Conservation (phyloP, 768 basidiomycete species). For the Tulasnella sp. region DNA sequence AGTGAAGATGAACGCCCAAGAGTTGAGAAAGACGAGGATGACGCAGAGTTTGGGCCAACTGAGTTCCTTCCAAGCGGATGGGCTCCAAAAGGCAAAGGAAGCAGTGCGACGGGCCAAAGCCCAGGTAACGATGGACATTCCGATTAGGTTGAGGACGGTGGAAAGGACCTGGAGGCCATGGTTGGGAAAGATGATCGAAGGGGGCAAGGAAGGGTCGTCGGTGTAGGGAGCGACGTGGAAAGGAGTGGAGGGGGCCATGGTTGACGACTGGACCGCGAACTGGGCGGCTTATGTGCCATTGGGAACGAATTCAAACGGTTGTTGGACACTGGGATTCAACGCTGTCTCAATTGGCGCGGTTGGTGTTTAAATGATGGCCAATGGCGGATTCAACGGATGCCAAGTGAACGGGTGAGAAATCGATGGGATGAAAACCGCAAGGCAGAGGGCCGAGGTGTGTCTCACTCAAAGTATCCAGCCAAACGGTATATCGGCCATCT, state of each 20-base stretch:
- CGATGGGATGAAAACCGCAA: too few relatives aligned
- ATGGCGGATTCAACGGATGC: too few relatives aligned
- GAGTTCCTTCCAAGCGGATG: slow-evolving; percentile 20
- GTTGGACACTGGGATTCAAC: too few relatives aligned
- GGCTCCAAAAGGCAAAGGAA: slow-evolving; percentile 25
- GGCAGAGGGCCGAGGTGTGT: too few relatives aligned
- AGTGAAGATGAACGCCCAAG: slow-evolving; percentile 34
- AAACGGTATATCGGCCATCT: too few relatives aligned
- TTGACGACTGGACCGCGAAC: too few relatives aligned
- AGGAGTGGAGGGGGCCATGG: not conserved
- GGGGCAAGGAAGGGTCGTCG: not conserved
- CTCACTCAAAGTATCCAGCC: too few relatives aligned
- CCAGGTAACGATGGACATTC: slow-evolving; percentile 27
- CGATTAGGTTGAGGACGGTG: slow-evolving; percentile 9
- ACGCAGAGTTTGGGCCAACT: slow-evolving; percentile 33
- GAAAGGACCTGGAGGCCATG: not conserved
- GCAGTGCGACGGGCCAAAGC: slow-evolving; percentile 32
- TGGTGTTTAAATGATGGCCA: too few relatives aligned
- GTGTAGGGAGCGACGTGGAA: not conserved
- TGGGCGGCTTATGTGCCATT: too few relatives aligned
- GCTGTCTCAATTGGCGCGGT: too few relatives aligned
- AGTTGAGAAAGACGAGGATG: slow-evolving; percentile 33
- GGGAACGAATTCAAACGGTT: too few relatives aligned
- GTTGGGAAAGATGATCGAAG: not conserved
- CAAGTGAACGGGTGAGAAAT: too few relatives aligned